phyloP scores from a whole-genome alignment of 805 yeast genomes.

The Candida mattraensis region DNA sequence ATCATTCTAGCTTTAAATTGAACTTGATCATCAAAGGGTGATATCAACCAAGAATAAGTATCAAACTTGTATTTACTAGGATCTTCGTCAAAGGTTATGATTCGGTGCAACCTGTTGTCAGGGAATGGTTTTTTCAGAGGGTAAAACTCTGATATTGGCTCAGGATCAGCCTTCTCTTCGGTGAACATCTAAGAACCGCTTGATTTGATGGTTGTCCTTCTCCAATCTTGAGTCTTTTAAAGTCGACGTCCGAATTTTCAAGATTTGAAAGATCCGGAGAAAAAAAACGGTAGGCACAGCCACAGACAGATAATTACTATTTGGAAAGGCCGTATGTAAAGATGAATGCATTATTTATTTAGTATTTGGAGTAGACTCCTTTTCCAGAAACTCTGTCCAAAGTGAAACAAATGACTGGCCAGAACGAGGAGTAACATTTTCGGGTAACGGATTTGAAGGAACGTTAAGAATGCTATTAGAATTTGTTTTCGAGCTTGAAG shows the following conservation, averaged over 20 bases:
- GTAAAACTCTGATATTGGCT: slow-evolving; percentile 4
- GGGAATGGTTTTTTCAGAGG: slow-evolving; percentile 4
- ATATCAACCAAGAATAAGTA: slow-evolving; percentile 28
- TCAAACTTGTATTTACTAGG: slow-evolving; percentile 12
- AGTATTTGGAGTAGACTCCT: slow-evolving; percentile 50
- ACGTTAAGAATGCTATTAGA: slow-evolving; percentile 35
- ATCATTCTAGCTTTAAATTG: slow-evolving; percentile 51
- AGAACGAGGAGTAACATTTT: slow-evolving; percentile 31
- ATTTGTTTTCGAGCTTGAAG: slow-evolving; percentile 23
- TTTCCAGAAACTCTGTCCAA: slow-evolving; percentile 80
- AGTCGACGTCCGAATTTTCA: too few species aligned
- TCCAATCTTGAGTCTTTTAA: too few species aligned
- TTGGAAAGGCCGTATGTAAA: too few species aligned
- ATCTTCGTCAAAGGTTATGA: slow-evolving; percentile 5
- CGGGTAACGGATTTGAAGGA: slow-evolving; percentile 20
- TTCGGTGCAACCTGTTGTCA: slow-evolving; percentile 3
- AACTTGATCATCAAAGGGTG: not conserved
- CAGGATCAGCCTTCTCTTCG: not conserved
- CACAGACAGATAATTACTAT: too few species aligned
- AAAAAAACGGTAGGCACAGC: too few species aligned
- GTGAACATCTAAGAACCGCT: too few species aligned
- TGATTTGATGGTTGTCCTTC: too few species aligned
- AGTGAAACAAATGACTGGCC: slow-evolving; percentile 56
- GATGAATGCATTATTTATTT: too few species aligned
- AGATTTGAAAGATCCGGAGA: too few species aligned